Evolutionary conservation across 441 rosid genomes (phyloP), one percentile per base, ranked within the genome.

Genomic region (Erodium moschatum): DNA sequence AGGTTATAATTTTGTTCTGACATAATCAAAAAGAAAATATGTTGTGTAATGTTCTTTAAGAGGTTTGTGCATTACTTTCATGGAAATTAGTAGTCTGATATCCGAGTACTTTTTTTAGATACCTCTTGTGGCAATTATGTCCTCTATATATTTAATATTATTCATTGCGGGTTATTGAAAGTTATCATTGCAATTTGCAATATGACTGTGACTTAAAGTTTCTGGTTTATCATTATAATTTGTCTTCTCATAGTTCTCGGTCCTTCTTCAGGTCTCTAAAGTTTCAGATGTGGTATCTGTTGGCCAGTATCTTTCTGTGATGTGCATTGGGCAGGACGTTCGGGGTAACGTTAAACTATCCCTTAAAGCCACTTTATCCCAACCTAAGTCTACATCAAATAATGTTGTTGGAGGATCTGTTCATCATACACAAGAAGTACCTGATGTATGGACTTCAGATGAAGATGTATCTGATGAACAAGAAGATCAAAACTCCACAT

Each of bases 301-400:
- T 38, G 97, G 97, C 70, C 86, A 91, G 86, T 80, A 82, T 76
- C 80, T 94, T 70, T 82, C 92, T 69, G 72, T 86, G 84, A 85
- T 69, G 96, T 94, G 99, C 82, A 87, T 91, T 44, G 97, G 89
- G 62, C 92, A 84, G 69, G 98, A 94, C 79, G 96, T 94, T 48
- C 96, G 94, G 50, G 97, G 99, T 73, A 89, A 94, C 81, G 86
- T 94, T 69, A 94, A 89, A 74, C 73, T 94, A 68, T 94, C 99
- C 69, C 94, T 80, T 73, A 94, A 86, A 81, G 87, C 94, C 70
- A 77, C 80, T 77, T 77, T 73, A 67, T 80, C 85, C 58, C 78
- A 0, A 70, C 72, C 79, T 67, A 71, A n/a, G 58, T 70, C 80
- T 35, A 66, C 73, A 73, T 70, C 74, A 52, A 77, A 66, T 31